phyloP scores from a whole-genome alignment of 768 basidiomycete species.

The Trametopsis cervina region DNA sequence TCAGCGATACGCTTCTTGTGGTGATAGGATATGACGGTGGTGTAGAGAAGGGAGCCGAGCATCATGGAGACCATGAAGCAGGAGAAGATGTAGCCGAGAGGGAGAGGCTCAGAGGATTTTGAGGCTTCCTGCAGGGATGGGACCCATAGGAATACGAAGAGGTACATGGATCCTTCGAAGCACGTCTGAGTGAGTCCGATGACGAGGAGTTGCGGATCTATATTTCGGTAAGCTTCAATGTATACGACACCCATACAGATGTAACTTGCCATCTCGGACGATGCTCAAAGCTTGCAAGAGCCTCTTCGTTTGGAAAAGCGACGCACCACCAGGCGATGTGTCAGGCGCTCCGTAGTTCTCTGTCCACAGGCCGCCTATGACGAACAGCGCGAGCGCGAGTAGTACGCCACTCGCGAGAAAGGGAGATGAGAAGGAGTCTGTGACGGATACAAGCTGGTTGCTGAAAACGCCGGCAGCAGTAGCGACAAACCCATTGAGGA shows the following conservation, averaged over 20 bases:
- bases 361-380: conserved; percentile 52
- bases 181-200: conserved; percentile 73
- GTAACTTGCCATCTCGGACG: conserved; percentile 39
- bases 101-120: conserved; percentile 35
- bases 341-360: conserved; percentile 61
- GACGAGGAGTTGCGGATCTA: conserved; percentile 56
- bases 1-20: conserved; percentile 7
- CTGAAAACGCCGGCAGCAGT: conserved; percentile 58
- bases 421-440: conserved; percentile 49
- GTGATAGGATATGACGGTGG: conserved; percentile 30
- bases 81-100: conserved; percentile 76
- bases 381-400: conserved; percentile 45
- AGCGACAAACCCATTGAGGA: conserved; percentile 70
- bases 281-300: conserved; percentile 51
- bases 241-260: no score
- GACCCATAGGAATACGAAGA: conserved; percentile 82
- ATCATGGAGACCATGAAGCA: conserved; percentile 81
- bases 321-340: conserved; percentile 11
- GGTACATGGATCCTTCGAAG: conserved; percentile 82
- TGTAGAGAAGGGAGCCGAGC: conserved; percentile 70
- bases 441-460: conserved; percentile 53
- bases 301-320: conserved; percentile 43
- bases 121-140: conserved; percentile 64
- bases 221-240: no score
- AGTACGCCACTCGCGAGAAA: conserved; percentile 58